These are phyloP conservation scores for Chlorella sp. DNA, from an alignment of 139 green algal genomes.

Conservation along the genomic window DNA sequence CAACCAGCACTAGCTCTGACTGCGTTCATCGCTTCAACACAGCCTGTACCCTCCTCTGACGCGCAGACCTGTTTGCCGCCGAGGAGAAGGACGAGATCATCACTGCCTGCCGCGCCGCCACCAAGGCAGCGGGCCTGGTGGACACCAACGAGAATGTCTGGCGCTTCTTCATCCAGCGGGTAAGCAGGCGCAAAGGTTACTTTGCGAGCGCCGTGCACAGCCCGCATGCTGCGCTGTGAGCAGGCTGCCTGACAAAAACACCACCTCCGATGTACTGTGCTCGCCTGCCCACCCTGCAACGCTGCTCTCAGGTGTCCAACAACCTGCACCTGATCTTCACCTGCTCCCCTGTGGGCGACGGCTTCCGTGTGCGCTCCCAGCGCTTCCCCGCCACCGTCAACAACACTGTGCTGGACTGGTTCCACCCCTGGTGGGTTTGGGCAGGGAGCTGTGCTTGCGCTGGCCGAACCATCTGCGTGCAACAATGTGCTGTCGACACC, in stretches of 20 bases:
- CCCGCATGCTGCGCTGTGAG: too few species aligned
- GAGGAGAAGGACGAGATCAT: constrained; percentile 93
- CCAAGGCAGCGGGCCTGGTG: constrained; percentile 78
- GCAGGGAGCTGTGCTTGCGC: background rate
- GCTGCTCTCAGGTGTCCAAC: constrained; percentile 46
- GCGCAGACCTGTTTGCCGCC: constrained; percentile 58
- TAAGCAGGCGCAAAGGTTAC: background rate
- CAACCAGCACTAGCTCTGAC: too few species aligned
- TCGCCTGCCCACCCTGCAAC: background rate
- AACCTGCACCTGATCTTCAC: constrained; percentile 93
- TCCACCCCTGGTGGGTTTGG: constrained; percentile 76
- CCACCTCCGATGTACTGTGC: too few species aligned
- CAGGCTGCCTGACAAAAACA: too few species aligned
- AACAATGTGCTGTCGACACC: background rate
- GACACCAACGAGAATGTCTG: constrained; percentile 90
- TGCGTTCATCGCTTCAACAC: too few species aligned
- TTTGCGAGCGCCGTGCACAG: too few species aligned
- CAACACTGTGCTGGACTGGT: constrained; percentile 91
- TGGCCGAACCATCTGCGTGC: background rate
- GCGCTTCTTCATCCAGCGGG: constrained; percentile 82
- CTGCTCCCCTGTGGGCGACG: constrained; percentile 85
- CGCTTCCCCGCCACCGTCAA: constrained; percentile 92
- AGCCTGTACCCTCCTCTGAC: too few species aligned
- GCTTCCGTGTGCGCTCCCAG: constrained; percentile 84
- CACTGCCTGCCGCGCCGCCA: constrained; percentile 82